Evolutionary conservation across 1,139 yeast genomes (phyloP).

Genomic region (Suhomyces taliae): DNA sequence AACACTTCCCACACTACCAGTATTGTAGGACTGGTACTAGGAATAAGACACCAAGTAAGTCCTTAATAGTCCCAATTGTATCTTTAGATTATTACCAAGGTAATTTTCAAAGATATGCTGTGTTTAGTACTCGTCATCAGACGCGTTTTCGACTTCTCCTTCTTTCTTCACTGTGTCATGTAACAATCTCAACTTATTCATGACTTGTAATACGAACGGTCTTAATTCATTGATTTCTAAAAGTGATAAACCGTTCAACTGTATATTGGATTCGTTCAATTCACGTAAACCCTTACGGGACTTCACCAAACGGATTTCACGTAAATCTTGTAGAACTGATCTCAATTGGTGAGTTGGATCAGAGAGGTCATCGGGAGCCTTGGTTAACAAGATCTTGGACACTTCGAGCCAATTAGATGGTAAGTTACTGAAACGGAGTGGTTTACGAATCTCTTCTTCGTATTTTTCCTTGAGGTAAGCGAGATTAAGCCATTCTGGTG

Average conservation of each 20-base stretch:
- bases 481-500: constrained; percentile 83
- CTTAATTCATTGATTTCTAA: constrained; percentile 87
- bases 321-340: constrained; percentile 73
- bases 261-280: constrained; percentile 80
- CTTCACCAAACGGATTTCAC: constrained; percentile 81
- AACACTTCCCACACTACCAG: too few species aligned
- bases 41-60: too few species aligned
- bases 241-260: constrained; percentile 76
- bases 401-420: constrained; percentile 91
- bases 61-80: too few species aligned
- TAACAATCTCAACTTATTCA: constrained; percentile 69
- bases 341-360: constrained; percentile 67
- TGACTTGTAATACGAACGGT: constrained; percentile 74
- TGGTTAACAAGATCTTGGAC: constrained; percentile 63
- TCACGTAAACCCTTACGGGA: constrained; percentile 75
- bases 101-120: too few species aligned
- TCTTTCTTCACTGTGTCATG: constrained; percentile 36
- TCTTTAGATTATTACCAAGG: too few species aligned
- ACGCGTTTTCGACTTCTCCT: constrained; percentile 13
- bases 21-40: too few species aligned
- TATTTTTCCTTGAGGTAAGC: constrained; percentile 56
- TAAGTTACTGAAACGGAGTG: constrained; percentile 62
- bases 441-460: constrained; percentile 63
- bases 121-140: constrained; percentile 14
- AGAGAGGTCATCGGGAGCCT: constrained; percentile 72